A percentile compares a stretch with the other conserved stretches of the same genome.
These are phyloP conservation scores for Saccharum spontaneum DNA, from an alignment of 176 grass and related monocot genomes.

Conservation along the genomic window DNA sequence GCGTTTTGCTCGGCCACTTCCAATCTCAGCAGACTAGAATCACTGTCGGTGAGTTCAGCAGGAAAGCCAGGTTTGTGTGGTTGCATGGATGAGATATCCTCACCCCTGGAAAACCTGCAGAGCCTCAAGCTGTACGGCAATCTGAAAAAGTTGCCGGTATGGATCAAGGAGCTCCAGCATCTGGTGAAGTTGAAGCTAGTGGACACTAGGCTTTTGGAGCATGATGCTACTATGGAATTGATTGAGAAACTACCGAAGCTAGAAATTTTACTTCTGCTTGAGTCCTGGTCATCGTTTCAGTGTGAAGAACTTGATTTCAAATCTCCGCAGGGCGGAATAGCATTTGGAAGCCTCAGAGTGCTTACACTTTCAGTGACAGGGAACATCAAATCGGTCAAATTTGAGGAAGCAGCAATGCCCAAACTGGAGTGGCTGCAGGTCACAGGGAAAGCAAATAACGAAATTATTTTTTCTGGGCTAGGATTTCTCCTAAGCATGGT, in stretches of 20 bases:
- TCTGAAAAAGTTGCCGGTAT: background rate
- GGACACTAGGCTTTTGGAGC: background rate
- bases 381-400: background rate
- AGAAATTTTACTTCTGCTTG: rapidly evolving
- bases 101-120: background rate
- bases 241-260: background rate
- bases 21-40: background rate
- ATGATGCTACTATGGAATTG: background rate
- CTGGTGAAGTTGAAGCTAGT: background rate
- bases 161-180: background rate
- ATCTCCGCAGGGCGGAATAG: background rate
- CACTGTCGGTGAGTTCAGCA: background rate
- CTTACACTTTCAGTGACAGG: rapidly evolving
- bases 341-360: background rate
- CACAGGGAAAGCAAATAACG: rapidly evolving
- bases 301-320: background rate
- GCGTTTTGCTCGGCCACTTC: background rate
- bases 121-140: background rate
- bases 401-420: background rate
- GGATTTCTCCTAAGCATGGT: background rate
- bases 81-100: background rate
- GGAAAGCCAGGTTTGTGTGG: background rate
- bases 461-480: background rate
- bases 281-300: background rate
- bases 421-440: background rate